Base-by-base conservation (phyloP, 805 yeast genomes). In the Lipomyces kockii region DNA sequence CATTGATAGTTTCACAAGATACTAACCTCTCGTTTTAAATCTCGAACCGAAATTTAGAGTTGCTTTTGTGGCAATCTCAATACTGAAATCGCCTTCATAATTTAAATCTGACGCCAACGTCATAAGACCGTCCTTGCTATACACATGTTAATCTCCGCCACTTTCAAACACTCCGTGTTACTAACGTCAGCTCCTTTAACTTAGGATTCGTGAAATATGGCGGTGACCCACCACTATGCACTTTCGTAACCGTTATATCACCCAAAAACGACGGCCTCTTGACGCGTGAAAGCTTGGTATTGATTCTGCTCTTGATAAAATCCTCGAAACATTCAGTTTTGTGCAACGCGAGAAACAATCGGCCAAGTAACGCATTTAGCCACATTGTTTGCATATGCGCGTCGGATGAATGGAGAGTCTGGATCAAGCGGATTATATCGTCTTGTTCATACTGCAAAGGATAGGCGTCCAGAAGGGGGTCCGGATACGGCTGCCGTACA, bases 201-300 rank as follows among this genome's bases (percentile, higher is more conserved):
- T 83, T 83, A 0, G 97, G 97, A 72, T 85, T 85, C 0, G 96
- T 87, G 52, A 95, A 78, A 63, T 86, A 83, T 0, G 99, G 99
- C 0, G 94, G 91, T 3, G 92, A 83, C 63, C 83, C 83, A 0
- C 99, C 99, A 3, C 91, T 88, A 69, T 86, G 83, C 17, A 95
- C 84, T 62, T 87, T 83, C 61, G 85, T 86, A 60, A 95, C 89
- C 65, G 85, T 86, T 68, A 95, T 87, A 73, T 91, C 94, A 73
- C 92, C 97, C 57, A 95, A 78, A 74, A 92, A 93, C 0, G 92
- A 95, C 1, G 98, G 98, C 53, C 87, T 87, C 74, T 91, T 90
- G 63, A 92, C 87, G 74, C 92, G 88, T 57, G 87, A 85, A 56
- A 95, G 80, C 77, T 92, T 92, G 72, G 87, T 87, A 68, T 86